These are phyloP conservation scores for Torulaspora pretoriensis DNA, from an alignment of 1,139 yeast genomes.

Conservation along the genomic window DNA sequence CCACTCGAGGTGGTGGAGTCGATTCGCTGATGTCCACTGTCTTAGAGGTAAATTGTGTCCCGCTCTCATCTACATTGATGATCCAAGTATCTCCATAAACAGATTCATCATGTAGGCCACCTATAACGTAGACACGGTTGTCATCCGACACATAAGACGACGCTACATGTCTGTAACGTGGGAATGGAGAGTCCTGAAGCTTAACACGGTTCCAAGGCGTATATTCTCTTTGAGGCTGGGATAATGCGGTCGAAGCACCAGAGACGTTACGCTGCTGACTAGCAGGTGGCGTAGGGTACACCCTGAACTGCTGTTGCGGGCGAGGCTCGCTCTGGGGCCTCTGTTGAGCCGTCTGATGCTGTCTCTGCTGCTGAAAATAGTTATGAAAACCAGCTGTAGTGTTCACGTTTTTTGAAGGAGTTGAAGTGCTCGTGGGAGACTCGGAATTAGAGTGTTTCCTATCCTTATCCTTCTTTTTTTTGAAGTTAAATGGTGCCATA, in stretches of 20 bases:
- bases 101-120: conserved; percentile 88
- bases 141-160: conserved; percentile 70
- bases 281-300: conserved; percentile 31
- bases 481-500: conserved; percentile 36
- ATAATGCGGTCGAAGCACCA: conserved; percentile 28
- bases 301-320: conserved; percentile 14
- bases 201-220: conserved; percentile 75
- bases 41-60: conserved; percentile 48
- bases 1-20: conserved; percentile 93
- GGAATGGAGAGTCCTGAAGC: conserved; percentile 79
- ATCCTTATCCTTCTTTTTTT: conserved; percentile 27
- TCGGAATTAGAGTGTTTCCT: conserved; percentile 12
- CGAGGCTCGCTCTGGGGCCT: conserved; percentile 7
- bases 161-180: conserved; percentile 91
- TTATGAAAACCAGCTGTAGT: conserved; percentile 7
- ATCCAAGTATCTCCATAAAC: conserved; percentile 96
- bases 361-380: conserved; percentile 10
- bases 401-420: conserved; percentile 5
- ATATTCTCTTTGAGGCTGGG: conserved; percentile 22
- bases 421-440: conserved; percentile 11
- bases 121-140: conserved; percentile 85
- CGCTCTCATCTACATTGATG: conserved; percentile 47
- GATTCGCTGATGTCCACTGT: conserved; percentile 64
- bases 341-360: conserved; percentile 2
- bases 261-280: conserved; percentile 32